phyloP scores from a whole-genome alignment of 2,329 filamentous ascomycete species.

The Akanthomyces muscarius region DNA sequence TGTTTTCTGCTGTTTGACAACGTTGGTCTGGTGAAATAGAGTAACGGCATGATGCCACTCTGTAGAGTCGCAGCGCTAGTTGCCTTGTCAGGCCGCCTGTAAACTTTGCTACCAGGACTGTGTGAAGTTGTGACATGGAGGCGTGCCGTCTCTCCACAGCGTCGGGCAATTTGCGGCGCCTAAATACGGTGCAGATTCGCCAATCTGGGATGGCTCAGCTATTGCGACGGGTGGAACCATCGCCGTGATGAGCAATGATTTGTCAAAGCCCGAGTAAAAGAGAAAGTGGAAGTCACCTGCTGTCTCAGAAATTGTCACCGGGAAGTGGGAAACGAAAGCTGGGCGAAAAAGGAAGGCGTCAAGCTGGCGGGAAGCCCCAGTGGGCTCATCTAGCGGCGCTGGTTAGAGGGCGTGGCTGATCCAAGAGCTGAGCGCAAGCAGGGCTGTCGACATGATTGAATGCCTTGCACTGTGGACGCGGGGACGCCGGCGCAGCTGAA shows the following conservation, averaged over 20 bases:
- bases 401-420: not conserved
- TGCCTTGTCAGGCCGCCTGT: not conserved
- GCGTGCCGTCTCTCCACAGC: not conserved
- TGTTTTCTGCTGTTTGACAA: not conserved
- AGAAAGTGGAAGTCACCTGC: not conserved
- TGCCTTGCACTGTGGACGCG: constrained; percentile 1
- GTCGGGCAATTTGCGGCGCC: constrained; percentile 5
- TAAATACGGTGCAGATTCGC: constrained; percentile 1
- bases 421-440: constrained; percentile 8
- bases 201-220: not conserved
- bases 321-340: constrained; percentile 4
- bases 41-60: not conserved
- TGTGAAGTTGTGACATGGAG: not conserved
- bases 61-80: not conserved
- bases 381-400: not conserved
- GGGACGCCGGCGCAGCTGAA: constrained; percentile 12
- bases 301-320: not conserved
- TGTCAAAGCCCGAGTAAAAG: not conserved
- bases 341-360: constrained; percentile 1
- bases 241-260: not conserved
- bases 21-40: not conserved
- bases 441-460: constrained; percentile 5
- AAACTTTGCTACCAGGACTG: too few relatives aligned
- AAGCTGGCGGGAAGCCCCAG: constrained; percentile 13
- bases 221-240: not conserved